Percentiles rank a stretch among this genome's conserved stretches.
These are phyloP conservation scores for Sambucus nigra DNA, from an alignment of 129 eudicot species.

Conservation along the genomic window DNA sequence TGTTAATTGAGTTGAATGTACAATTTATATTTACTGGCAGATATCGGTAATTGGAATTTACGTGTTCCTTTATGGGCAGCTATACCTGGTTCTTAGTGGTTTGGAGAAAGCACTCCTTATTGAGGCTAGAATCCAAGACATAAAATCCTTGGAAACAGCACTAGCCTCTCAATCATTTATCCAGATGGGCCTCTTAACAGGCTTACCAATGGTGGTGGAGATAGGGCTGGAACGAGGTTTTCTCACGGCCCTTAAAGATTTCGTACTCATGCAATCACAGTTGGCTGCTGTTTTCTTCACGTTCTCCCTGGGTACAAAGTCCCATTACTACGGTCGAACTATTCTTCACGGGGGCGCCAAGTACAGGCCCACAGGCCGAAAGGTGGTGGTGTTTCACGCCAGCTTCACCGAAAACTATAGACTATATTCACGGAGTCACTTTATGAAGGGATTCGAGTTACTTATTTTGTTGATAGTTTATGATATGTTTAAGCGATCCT, in stretches of 20 bases:
- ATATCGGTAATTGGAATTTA: conserved; percentile 77
- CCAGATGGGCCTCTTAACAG: conserved; percentile 89
- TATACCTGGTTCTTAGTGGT: conserved; percentile 89
- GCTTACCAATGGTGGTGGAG: conserved; percentile 92
- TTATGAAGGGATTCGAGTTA: conserved; percentile 86
- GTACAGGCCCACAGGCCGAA: conserved; percentile 85
- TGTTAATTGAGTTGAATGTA: no score
- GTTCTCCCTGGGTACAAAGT: conserved; percentile 75
- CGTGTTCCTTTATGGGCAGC: conserved; percentile 86
- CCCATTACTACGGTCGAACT: conserved; percentile 91
- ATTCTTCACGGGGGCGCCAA: conserved; percentile 97
- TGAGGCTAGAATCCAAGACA: conserved; percentile 75
- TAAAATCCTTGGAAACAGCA: conserved; percentile 76
- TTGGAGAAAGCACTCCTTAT: conserved; percentile 49
- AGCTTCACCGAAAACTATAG: conserved; percentile 82
- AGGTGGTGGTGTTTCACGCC: conserved; percentile 79
- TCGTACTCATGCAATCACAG: conserved; percentile 92
- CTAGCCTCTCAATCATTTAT: conserved; percentile 91
- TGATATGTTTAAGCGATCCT: conserved; percentile 53
- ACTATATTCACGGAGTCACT: conserved; percentile 86
- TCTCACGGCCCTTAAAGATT: conserved; percentile 72
- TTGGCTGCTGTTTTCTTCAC: conserved; percentile 95
- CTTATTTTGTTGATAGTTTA: conserved; percentile 61
- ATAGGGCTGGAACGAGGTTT: conserved; percentile 85
- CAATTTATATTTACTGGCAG: conserved; percentile 30